Evolutionary conservation across 352 stramenopile species (phyloP).

Genomic region (Thalassiosira hispida): DNA sequence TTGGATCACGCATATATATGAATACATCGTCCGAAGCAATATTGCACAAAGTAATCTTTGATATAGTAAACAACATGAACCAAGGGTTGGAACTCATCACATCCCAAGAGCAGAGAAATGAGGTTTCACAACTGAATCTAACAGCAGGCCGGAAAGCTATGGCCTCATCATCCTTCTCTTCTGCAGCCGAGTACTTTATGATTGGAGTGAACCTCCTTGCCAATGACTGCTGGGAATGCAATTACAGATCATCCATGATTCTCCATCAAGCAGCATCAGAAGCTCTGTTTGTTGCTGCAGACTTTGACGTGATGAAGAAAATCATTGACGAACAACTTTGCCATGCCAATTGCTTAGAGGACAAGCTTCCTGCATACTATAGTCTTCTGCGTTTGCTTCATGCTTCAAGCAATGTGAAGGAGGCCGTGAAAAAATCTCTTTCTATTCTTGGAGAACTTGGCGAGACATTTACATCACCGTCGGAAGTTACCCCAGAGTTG

Average conservation of each 20-base stretch:
- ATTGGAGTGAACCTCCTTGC: conserved; percentile 48
- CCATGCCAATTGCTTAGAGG: conserved; percentile 28
- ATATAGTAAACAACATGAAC: conserved; percentile 43
- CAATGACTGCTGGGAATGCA: conserved; percentile 36
- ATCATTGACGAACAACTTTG: conserved; percentile 14
- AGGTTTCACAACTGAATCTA: conserved; percentile 29
- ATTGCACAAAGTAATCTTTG: conserved; percentile 37
- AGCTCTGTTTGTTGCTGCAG: conserved; percentile 24
- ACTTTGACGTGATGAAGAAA: conserved; percentile 20
- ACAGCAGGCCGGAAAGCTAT: conserved; percentile 16
- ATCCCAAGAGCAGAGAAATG: conserved; percentile 6
- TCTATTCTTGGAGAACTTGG: conserved; percentile 46
- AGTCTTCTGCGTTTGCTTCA: conserved; percentile 30
- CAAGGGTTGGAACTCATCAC: background rate
- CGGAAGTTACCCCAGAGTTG: conserved; percentile 1
- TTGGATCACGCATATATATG: conserved; percentile 57
- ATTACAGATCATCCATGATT: conserved; percentile 49
- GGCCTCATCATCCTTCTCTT: conserved; percentile 34
- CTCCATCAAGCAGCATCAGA: conserved; percentile 48
- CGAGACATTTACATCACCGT: conserved; percentile 50
- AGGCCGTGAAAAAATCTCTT: conserved; percentile 48
- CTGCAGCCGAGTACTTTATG: conserved; percentile 45
- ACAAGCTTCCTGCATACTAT: conserved; percentile 39
- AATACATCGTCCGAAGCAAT: conserved; percentile 25
- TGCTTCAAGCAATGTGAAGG: conserved; percentile 20